A percentile compares a stretch with the other conserved stretches of the same genome.
Conservation (phyloP, 805 yeast species). For the Yarrowia keelungensis region DNA sequence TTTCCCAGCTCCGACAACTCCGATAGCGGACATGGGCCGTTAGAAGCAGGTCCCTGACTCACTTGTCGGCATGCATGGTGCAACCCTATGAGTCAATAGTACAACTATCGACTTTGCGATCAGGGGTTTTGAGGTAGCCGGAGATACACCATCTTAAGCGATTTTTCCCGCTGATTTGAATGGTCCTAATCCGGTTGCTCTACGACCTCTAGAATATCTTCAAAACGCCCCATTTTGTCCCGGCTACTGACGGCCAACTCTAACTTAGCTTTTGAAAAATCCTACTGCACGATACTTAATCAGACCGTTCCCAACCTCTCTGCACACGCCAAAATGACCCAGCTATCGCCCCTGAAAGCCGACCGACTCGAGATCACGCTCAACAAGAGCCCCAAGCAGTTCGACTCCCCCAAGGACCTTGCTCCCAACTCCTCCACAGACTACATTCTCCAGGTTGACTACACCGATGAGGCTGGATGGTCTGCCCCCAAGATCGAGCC, state of each 20-base stretch:
- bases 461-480: conserved; percentile 85
- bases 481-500: conserved; percentile 84
- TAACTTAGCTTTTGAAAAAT: conserved; percentile 24
- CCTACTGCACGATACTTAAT: conserved; percentile 9
- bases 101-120: not conserved
- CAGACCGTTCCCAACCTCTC: not conserved
- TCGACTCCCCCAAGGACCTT: conserved; percentile 66
- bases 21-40: not conserved
- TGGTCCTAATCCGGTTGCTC: too few species aligned
- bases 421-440: conserved; percentile 76
- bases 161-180: too few species aligned
- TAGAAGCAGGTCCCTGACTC: conserved; percentile 1
- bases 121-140: not conserved
- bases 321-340: conserved; percentile 14
- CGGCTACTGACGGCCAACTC: conserved; percentile 31
- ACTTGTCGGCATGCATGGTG: not conserved
- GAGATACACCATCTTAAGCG: not conserved
- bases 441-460: conserved; percentile 87
- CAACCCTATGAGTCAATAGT: not conserved
- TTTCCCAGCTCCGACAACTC: not conserved
- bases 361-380: conserved; percentile 58
- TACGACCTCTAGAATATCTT: too few species aligned
- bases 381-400: conserved; percentile 59
- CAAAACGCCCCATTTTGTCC: not conserved
- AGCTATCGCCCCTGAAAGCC: conserved; percentile 59